Base-by-base conservation (phyloP, 805 yeast genomes). In the Spathaspora arborariae region DNA sequence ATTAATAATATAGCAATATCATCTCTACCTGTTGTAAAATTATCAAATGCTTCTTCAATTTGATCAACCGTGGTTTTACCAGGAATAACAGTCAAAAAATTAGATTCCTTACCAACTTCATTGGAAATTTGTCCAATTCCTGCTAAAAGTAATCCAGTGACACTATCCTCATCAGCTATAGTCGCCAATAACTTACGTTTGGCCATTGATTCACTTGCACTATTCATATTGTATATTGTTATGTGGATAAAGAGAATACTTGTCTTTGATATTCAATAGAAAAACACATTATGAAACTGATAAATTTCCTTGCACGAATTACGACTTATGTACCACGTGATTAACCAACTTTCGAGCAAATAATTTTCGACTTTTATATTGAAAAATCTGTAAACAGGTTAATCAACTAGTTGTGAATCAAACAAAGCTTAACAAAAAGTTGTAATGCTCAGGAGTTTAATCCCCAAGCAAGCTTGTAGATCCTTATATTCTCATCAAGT, bases 161-260 rank as follows among this genome's bases (percentile, higher is more conserved):
- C 91, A 19, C 98, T 86, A 62, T 94, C 98, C 70, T 94, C 99
- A 61, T 94, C 99, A 15, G 97, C 99, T 60, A 94, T 89, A 35
- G 91, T 96, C 10, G 97, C 98, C 48, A 94, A 74, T 55, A 91
- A 76, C 35, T 85, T 79, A 59, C 99, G 84, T 62, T 90, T 87
- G 51, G 78, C 65, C 71, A 75, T 77, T 37, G 74, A 65, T 47
- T 69, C 75, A 48, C 54, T 64, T 18, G 58, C 64, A 56, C 65
- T 61, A 37, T 41, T 43, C 46, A 43, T 43, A 7, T 19, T 41
- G 10, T 6, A 11, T 27, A 22, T 27, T 7, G 11, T 27, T 27
- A 27, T 4, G 5, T 13, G n/a, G 3, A 13, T 30, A n/a, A n/a
- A n/a, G n/a, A n/a, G n/a, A n/a, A n/a, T n/a, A n/a, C n/a, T n/a